A percentile compares a stretch with the other conserved stretches of the same genome.
These are phyloP conservation scores for Urochloa ruziziensis DNA, from an alignment of 176 grass and related monocot genomes.

Conservation along the genomic window DNA sequence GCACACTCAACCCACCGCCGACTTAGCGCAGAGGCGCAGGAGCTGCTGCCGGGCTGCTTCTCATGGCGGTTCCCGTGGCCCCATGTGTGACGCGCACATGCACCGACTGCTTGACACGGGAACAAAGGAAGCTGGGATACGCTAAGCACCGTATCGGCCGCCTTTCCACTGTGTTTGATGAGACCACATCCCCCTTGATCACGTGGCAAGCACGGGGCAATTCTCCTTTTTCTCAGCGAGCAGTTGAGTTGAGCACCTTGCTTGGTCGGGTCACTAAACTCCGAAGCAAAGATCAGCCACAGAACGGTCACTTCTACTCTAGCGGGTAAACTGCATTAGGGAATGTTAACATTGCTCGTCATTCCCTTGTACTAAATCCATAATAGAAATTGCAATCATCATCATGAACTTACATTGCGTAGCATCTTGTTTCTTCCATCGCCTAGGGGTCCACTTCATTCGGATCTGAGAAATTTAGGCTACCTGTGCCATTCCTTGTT, in stretches of 20 bases:
- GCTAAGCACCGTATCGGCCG: constrained; percentile 16
- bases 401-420: background rate
- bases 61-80: background rate
- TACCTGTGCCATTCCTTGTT: background rate
- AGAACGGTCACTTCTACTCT: too few relatives aligned
- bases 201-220: background rate
- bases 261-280: background rate
- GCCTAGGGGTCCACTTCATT: background rate
- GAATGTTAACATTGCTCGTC: background rate
- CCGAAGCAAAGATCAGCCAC: background rate
- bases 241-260: background rate
- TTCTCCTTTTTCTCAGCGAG: background rate
- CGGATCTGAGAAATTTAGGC: background rate
- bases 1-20: constrained; percentile 5
- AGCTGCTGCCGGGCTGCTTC: background rate
- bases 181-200: background rate
- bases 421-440: background rate
- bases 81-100: background rate
- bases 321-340: background rate
- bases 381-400: background rate
- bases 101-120: constrained; percentile 24
- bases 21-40: background rate
- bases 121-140: background rate
- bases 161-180: background rate
- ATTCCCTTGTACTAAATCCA: background rate